These are phyloP conservation scores for Cadophora luteo-olivacea DNA, from an alignment of 2,329 filamentous ascomycete genomes.

Conservation along the genomic window DNA sequence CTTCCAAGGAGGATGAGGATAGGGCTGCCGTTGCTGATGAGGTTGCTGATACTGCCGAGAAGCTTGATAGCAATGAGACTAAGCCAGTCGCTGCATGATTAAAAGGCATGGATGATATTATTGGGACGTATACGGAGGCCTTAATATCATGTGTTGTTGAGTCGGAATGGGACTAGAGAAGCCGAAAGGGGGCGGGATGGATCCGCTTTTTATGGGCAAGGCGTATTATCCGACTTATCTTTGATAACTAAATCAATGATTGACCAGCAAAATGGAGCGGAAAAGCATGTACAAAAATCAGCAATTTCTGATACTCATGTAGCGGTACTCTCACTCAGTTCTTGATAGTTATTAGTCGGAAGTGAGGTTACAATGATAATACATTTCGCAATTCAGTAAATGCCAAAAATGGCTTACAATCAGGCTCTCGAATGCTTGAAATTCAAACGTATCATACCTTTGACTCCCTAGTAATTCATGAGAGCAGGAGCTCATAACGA, in stretches of 20 bases:
- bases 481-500: background rate
- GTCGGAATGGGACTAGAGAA: slow-evolving; percentile 2
- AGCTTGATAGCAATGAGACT: slow-evolving; percentile 40
- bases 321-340: background rate
- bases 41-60: slow-evolving; percentile 53
- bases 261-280: background rate
- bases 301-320: slow-evolving; percentile 1
- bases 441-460: background rate
- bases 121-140: background rate
- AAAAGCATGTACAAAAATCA: background rate
- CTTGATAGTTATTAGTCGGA: background rate
- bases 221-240: background rate
- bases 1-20: slow-evolving; percentile 38
- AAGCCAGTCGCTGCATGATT: slow-evolving; percentile 29
- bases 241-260: background rate
- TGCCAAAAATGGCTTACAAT: background rate
- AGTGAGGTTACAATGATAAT: background rate
- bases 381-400: background rate
- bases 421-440: background rate
- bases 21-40: slow-evolving; percentile 46
- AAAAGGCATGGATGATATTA: background rate
- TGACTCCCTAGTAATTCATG: background rate
- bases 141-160: background rate
- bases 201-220: slow-evolving; percentile 9
- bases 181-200: slow-evolving; percentile 11